These are phyloP conservation scores for Candida odintsovae DNA, from an alignment of 805 yeast species.

Conservation along the genomic window DNA sequence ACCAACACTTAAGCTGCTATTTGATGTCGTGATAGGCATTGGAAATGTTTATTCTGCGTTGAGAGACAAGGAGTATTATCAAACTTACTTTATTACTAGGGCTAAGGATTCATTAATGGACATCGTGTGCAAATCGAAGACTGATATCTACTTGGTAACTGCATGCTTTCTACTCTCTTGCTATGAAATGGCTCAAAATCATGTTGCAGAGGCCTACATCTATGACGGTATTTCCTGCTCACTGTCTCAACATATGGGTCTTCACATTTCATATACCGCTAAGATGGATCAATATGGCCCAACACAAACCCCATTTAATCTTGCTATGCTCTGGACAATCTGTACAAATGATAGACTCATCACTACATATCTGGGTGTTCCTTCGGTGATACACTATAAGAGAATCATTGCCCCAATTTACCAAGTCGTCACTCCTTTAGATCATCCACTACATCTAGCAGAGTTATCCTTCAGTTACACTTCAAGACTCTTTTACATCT, in stretches of 20 bases:
- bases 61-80: conserved; percentile 8
- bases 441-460: conserved; percentile 8
- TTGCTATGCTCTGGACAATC: conserved; percentile 27
- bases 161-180: conserved; percentile 25
- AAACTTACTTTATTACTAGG: conserved; percentile 17
- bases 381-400: conserved; percentile 29
- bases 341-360: conserved; percentile 28
- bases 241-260: conserved; percentile 29
- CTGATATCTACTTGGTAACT: conserved; percentile 21
- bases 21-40: conserved; percentile 22
- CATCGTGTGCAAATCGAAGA: conserved; percentile 10
- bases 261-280: conserved; percentile 22
- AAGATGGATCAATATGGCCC: conserved; percentile 3
- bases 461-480: conserved; percentile 25
- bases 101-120: conserved; percentile 23
- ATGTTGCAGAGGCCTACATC: conserved; percentile 26
- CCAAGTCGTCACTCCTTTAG: conserved; percentile 12
- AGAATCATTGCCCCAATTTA: conserved; percentile 29
- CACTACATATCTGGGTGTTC: conserved; percentile 23
- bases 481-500: conserved; percentile 26
- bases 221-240: conserved; percentile 28
- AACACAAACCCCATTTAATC: conserved; percentile 19
- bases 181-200: conserved; percentile 27
- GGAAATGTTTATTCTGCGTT: conserved; percentile 21
- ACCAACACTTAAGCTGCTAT: conserved; percentile 20